Evolutionary conservation across 2,329 filamentous ascomycete genomes (phyloP).

Genomic region (Stachybotrys echinatus): DNA sequence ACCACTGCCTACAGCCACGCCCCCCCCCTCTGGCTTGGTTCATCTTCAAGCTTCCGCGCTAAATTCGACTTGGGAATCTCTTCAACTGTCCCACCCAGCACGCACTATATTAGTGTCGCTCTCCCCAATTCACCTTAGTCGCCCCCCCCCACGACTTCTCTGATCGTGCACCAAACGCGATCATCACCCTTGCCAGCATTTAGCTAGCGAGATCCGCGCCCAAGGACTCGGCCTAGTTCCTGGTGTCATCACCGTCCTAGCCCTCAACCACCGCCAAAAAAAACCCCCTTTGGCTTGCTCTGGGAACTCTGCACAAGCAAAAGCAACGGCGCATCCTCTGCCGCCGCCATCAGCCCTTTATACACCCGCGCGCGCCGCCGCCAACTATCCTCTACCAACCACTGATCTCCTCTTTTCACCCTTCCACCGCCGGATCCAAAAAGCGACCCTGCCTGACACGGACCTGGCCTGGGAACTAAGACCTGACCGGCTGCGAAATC

Average conservation of each 20-base stretch:
- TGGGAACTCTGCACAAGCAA: conserved; percentile 14
- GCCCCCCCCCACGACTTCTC: conserved; percentile 16
- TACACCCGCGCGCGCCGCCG: conserved; percentile 29
- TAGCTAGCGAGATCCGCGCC: conserved; percentile 22
- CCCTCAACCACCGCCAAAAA: conserved; percentile 19
- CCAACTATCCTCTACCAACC: conserved; percentile 20
- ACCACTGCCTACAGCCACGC: conserved; percentile 4
- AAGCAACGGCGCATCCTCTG: conserved; percentile 24
- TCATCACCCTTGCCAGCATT: conserved; percentile 18
- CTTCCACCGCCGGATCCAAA: conserved; percentile 18
- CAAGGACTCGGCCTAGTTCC: conserved; percentile 24
- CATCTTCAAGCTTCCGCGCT: conserved; percentile 25
- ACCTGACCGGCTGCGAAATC: conserved; percentile 14
- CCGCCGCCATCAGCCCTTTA: conserved; percentile 24
- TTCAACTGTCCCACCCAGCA: conserved; percentile 6
- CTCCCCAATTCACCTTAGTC: conserved; percentile 27
- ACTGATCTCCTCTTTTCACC: conserved; percentile 19
- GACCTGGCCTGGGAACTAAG: conserved; percentile 25
- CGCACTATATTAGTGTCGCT: conserved; percentile 34
- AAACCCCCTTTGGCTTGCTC: conserved; percentile 6
- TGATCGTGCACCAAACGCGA: conserved; percentile 22
- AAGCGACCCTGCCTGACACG: conserved; percentile 20
- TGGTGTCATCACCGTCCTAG: conserved; percentile 23
- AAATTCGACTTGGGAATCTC: conserved; percentile 23
- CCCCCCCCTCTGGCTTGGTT: conserved; percentile 11